Conservation (phyloP, 306 rosid species). For the Hippophae rhamnoides region DNA sequence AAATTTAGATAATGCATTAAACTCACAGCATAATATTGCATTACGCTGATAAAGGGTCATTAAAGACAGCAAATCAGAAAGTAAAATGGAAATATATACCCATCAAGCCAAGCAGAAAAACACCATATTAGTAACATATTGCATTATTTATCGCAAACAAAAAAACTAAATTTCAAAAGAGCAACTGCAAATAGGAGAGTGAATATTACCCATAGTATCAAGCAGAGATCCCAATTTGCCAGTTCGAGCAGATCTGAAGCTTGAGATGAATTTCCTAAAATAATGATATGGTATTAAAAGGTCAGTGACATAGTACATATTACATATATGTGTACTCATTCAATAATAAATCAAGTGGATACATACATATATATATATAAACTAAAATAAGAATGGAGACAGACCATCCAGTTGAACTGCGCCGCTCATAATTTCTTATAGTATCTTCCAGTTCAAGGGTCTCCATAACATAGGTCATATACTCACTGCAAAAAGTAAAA, state of each 20-base stretch:
- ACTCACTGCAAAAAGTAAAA: conserved; percentile 49
- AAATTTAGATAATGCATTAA: too few species aligned
- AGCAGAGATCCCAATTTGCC: conserved; percentile 47
- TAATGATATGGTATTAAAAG: background rate
- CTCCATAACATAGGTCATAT: conserved; percentile 55
- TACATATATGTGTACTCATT: background rate
- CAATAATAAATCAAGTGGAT: conserved; percentile 4
- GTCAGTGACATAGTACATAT: too few species aligned
- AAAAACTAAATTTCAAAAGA: too few species aligned
- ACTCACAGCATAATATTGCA: too few species aligned
- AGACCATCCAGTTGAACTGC: conserved; percentile 73
- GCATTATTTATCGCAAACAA: too few species aligned
- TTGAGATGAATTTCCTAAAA: conserved; percentile 73
- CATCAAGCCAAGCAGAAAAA: too few species aligned
- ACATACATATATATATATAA: background rate
- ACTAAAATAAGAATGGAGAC: conserved; percentile 8
- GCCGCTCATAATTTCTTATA: conserved; percentile 55
- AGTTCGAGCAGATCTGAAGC: conserved; percentile 45
- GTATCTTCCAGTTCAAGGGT: conserved; percentile 79
- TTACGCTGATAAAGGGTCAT: too few species aligned
- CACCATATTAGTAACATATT: too few species aligned
- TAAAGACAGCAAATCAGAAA: too few species aligned
- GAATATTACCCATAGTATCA: conserved; percentile 49
- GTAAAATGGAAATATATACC: too few species aligned
- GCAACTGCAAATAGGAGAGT: background rate